phyloP scores from a whole-genome alignment of 2,329 filamentous ascomycete genomes.

The Cyclaneusma minus region DNA sequence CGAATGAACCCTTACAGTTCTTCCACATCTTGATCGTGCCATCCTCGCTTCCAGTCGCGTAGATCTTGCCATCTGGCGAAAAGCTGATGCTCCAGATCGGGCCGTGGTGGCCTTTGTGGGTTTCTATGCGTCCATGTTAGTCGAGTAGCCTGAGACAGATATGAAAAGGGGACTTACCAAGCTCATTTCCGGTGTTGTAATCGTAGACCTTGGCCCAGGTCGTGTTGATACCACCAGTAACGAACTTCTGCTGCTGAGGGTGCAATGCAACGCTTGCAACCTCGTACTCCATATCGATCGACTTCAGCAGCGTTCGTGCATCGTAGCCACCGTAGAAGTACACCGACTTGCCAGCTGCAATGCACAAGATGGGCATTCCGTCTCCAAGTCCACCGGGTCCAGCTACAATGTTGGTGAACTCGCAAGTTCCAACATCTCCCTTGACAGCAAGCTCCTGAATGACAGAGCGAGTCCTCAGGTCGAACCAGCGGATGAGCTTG shows the following conservation, averaged over 20 bases:
- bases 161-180: constrained; percentile 35
- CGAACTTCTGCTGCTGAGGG: constrained; percentile 62
- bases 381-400: constrained; percentile 47
- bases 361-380: constrained; percentile 61
- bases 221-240: constrained; percentile 81
- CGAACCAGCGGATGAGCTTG: constrained; percentile 88
- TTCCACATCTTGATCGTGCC: constrained; percentile 92
- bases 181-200: constrained; percentile 67
- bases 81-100: constrained; percentile 95
- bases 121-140: constrained; percentile 36
- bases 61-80: constrained; percentile 88
- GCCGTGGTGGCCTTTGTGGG: constrained; percentile 92
- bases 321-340: constrained; percentile 76
- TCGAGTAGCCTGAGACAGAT: no score
- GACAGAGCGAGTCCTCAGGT: constrained; percentile 60
- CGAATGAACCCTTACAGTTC: constrained; percentile 50
- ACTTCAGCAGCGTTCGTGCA: constrained; percentile 62
- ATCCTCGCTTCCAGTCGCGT: constrained; percentile 92
- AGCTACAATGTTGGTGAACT: constrained; percentile 50
- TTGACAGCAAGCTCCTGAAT: constrained; percentile 68
- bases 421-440: constrained; percentile 79
- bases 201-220: constrained; percentile 96
- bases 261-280: constrained; percentile 86
- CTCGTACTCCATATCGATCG: constrained; percentile 64
- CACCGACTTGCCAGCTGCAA: constrained; percentile 85